phyloP scores from a whole-genome alignment of 768 basidiomycete species.

The Gymnopilus dilepis region DNA sequence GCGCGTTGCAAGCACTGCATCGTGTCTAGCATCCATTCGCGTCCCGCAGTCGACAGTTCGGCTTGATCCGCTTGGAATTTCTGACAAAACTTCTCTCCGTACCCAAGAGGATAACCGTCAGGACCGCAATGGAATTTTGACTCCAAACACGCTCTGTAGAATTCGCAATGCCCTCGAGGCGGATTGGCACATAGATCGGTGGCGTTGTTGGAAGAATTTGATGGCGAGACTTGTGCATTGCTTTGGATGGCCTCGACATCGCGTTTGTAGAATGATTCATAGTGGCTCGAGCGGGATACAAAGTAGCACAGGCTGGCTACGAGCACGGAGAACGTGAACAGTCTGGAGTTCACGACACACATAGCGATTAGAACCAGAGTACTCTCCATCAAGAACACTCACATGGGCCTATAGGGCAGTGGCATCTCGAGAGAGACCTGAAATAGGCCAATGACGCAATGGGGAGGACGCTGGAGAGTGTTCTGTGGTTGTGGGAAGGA shows the following conservation, averaged over 20 bases:
- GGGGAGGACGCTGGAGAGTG: no score
- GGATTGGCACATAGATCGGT: constrained; percentile 34
- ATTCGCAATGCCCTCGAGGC: constrained; percentile 43
- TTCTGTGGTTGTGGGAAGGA: no score
- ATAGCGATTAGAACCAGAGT: no score
- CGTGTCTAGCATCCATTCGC: constrained; percentile 48
- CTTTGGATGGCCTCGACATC: neutral
- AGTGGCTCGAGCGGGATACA: neutral
- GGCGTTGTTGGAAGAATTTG: neutral
- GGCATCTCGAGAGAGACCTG: neutral
- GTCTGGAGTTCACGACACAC: neutral
- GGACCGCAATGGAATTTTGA: constrained; percentile 49
- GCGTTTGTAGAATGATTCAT: neutral
- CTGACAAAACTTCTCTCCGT: constrained; percentile 45
- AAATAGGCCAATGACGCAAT: no score
- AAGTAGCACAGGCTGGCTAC: neutral
- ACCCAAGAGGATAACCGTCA: constrained; percentile 47
- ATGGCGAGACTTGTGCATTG: neutral
- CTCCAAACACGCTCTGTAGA: constrained; percentile 52
- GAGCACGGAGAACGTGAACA: neutral
- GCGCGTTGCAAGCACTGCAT: constrained; percentile 52
- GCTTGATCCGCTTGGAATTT: constrained; percentile 38
- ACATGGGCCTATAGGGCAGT: neutral
- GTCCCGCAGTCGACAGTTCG: constrained; percentile 37
- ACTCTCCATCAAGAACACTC: neutral